Base-by-base conservation (phyloP, 2,329 filamentous ascomycete genomes). In the Botrytis fabae region DNA sequence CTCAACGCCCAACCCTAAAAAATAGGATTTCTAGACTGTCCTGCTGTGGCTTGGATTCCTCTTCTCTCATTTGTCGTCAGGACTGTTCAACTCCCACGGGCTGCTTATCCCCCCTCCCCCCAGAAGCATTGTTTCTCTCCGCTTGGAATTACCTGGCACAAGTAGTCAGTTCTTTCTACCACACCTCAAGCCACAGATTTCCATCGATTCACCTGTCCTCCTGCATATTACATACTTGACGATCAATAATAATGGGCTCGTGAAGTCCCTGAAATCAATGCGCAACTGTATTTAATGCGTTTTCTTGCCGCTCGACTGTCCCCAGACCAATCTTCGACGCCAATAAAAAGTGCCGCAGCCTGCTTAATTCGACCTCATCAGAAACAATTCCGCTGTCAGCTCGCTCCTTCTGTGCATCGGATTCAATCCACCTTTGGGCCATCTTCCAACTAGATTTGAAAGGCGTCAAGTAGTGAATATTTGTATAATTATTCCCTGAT, bases 141-240 rank as follows among this genome's bases (percentile, higher is more conserved):
- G 76, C 77, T 74, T 76, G 73, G 73, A 78, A 79, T 78, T 78
- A 77, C 76, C 78, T 78, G 35, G 70, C 62, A 68, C 51, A 48
- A 59, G 32, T 57, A 59, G 42, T 66, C 75, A 73, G 73, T 74
- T 28, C 74, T 69, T 73, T 75, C 66, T 72, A 72, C 73, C 77
- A 76, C 62, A 72, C 59, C 74, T 57, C 70, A 78, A 79, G 77
- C 78, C 79, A 79, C 78, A 77, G 73, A 70, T 60, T 72, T 63
- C 73, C 74, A 64, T 69, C 74, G 70, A 74, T 76, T 74, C 62
- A 75, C 73, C 77, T 72, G 65, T 64, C 74, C 73, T 65, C 73
- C 74, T 68, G 70, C 70, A 68, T 72, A 63, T 72, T 46, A 60
- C 61, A 76, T 74, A 71, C 68, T 74, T 73, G 73, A 75, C 73